Conservation (phyloP, 129 eudicot species). For the Pulicaria dysenterica region DNA sequence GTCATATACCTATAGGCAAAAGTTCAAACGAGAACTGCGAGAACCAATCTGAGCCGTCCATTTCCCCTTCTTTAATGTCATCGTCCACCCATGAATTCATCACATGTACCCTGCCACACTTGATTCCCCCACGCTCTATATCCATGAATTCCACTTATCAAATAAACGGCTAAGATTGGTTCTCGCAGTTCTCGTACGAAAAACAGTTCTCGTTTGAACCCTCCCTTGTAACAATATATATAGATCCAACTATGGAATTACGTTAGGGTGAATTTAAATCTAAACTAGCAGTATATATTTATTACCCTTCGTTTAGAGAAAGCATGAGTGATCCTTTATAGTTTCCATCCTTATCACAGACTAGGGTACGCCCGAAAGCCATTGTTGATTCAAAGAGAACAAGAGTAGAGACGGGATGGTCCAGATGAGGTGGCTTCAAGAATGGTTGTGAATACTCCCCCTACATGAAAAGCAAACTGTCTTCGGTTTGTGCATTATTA, state of each 20-base stretch:
- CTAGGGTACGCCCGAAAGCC: constrained; percentile 89
- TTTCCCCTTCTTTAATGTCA: too few relatives aligned
- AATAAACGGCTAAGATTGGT: too few relatives aligned
- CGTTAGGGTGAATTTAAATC: neutral
- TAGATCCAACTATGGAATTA: neutral
- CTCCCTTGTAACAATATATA: too few relatives aligned
- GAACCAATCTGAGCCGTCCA: too few relatives aligned
- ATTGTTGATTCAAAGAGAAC: constrained; percentile 81
- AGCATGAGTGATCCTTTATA: constrained; percentile 87
- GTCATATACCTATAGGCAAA: too few relatives aligned
- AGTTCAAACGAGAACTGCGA: too few relatives aligned
- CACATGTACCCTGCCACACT: too few relatives aligned
- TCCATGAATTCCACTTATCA: too few relatives aligned
- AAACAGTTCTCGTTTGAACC: too few relatives aligned
- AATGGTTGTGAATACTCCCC: constrained; percentile 95
- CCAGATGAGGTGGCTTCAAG: constrained; percentile 93
- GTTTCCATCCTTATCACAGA: constrained; percentile 76
- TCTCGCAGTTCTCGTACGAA: too few relatives aligned
- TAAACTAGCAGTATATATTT: constrained; percentile 10
- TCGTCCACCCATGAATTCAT: too few relatives aligned
- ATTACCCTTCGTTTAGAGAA: constrained; percentile 73
- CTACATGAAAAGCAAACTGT: constrained; percentile 37
- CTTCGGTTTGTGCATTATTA: neutral
- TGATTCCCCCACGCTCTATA: too few relatives aligned
- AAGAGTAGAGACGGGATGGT: constrained; percentile 79